These are phyloP conservation scores for Yarrowia yakushimensis DNA, from an alignment of 805 yeast genomes.

Conservation along the genomic window DNA sequence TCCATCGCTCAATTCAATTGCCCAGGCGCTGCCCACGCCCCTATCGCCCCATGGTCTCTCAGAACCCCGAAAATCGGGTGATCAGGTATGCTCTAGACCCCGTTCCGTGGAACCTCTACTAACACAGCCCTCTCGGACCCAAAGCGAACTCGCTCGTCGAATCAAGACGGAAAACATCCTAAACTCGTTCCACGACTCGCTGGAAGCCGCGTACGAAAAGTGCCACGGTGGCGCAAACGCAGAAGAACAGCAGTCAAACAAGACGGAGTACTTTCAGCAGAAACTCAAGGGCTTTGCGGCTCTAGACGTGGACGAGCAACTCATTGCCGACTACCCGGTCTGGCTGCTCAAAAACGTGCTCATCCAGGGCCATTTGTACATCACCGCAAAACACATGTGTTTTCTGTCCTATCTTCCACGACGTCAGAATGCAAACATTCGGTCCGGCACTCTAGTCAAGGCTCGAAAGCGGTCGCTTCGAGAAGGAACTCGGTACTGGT, in stretches of 20 bases:
- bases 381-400: conserved; percentile 61
- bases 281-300: conserved; percentile 23
- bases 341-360: conserved; percentile 83
- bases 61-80: not conserved
- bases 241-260: conserved; percentile 9
- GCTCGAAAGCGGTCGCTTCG: conserved; percentile 33
- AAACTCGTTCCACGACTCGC: conserved; percentile 22
- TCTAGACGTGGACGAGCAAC: conserved; percentile 24
- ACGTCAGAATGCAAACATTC: conserved; percentile 41
- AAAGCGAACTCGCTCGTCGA: conserved; percentile 3
- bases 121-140: conserved; percentile 22
- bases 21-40: not conserved
- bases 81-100: not conserved
- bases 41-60: not conserved
- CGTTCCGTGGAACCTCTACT: not conserved
- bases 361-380: conserved; percentile 77
- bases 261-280: conserved; percentile 21
- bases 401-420: conserved; percentile 80
- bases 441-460: conserved; percentile 51
- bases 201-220: conserved; percentile 19
- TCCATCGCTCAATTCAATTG: not conserved
- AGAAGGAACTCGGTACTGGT: conserved; percentile 65
- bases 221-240: conserved; percentile 24
- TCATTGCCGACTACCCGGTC: conserved; percentile 52
- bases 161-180: conserved; percentile 22